Conservation (phyloP, 2,329 filamentous ascomycete species). For the Paramyrothecium roridum region DNA sequence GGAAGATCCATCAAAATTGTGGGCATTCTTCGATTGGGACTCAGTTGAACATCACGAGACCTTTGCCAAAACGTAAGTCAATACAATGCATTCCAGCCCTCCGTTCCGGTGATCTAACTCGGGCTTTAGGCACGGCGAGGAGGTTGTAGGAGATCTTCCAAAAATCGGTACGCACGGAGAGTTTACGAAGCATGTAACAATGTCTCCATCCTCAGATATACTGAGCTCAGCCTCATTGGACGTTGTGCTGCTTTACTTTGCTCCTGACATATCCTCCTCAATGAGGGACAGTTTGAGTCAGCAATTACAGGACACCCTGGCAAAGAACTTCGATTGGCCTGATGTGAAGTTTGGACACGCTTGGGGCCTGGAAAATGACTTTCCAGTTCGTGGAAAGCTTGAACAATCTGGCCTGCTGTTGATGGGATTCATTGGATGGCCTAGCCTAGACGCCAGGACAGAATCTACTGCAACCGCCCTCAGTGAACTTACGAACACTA, state of each 20-base stretch:
- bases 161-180: slow-evolving; percentile 8
- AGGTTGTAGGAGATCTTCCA: slow-evolving; percentile 7
- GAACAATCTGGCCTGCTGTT: neutral
- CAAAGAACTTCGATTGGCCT: neutral
- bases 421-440: slow-evolving; percentile 3
- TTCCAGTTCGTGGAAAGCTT: slow-evolving; percentile 1
- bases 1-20: neutral
- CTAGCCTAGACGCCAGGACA: neutral
- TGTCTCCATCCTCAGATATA: slow-evolving; percentile 5
- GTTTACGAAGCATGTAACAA: slow-evolving; percentile 5
- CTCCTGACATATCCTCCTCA: neutral
- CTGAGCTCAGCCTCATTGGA: neutral
- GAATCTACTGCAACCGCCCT: too few relatives aligned
- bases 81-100: too few relatives aligned
- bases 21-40: slow-evolving; percentile 11
- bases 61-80: slow-evolving; percentile 6
- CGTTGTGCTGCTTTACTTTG: slow-evolving; percentile 4
- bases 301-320: neutral
- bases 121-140: slow-evolving; percentile 2
- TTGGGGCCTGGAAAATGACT: slow-evolving; percentile 8
- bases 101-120: too few relatives aligned
- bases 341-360: neutral
- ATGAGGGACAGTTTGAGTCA: neutral
- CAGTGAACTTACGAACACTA: too few relatives aligned
- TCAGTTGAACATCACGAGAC: slow-evolving; percentile 4